phyloP scores from a whole-genome alignment of 176 grass and related monocot genomes.

The Bolboschoenus planiculmis region DNA sequence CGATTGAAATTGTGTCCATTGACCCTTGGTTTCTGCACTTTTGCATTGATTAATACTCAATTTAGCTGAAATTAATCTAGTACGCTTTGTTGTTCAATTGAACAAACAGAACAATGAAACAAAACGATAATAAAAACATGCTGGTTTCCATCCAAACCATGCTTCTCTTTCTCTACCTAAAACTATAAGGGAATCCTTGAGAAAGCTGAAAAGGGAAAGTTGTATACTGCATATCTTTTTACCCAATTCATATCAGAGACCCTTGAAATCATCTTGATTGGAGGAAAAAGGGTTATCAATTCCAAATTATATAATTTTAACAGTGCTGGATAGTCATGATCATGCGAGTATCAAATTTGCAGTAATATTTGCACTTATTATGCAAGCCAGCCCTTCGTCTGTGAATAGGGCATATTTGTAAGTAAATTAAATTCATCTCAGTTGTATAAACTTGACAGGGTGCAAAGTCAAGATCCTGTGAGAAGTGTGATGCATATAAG shows the following conservation, averaged over 20 bases:
- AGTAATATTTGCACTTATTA: not conserved
- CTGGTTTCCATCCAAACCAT: not conserved
- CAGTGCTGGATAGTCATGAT: not conserved
- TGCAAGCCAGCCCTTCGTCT: not conserved
- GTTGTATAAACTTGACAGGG: slow-evolving; percentile 37
- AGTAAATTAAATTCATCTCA: not conserved
- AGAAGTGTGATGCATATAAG: slow-evolving; percentile 75
- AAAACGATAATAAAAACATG: not conserved
- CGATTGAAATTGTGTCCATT: not conserved
- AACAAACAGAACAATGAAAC: not conserved
- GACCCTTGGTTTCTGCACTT: not conserved
- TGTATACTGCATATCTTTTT: not conserved
- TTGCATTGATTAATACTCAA: not conserved
- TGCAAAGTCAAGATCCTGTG: slow-evolving; percentile 68
- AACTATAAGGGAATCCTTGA: not conserved
- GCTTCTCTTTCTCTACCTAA: not conserved
- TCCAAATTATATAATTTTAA: not conserved
- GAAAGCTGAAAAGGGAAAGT: not conserved
- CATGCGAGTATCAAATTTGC: not conserved
- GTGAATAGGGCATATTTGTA: not conserved
- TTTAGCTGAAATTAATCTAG: not conserved
- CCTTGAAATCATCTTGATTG: not conserved
- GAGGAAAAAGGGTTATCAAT: not conserved
- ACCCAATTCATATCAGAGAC: not conserved
- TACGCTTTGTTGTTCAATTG: not conserved